Conservation (phyloP, 1,284 basidiomycete genomes). For the Cryptococcus jaspeensis region DNA sequence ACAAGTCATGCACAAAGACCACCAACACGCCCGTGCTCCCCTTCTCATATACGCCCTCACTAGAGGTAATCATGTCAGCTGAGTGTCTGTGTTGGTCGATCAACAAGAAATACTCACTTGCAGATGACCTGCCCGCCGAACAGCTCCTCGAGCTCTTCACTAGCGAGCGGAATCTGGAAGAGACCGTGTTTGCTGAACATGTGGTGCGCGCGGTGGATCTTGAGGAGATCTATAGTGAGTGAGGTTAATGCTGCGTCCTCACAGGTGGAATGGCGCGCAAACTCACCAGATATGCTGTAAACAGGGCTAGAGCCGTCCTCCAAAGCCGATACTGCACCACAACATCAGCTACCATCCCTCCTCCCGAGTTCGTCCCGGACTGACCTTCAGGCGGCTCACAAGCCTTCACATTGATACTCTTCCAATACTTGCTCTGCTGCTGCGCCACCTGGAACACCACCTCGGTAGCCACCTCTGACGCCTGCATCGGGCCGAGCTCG, state of each 20-base stretch:
- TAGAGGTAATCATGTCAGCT: slow-evolving; percentile 4
- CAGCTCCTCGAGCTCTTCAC: slow-evolving; percentile 62
- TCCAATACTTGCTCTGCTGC: slow-evolving; percentile 89
- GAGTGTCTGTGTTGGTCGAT: neutral
- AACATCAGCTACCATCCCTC: neutral
- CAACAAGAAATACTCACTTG: slow-evolving; percentile 60
- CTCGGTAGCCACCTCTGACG: slow-evolving; percentile 75
- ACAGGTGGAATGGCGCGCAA: slow-evolving; percentile 5
- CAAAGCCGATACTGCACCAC: slow-evolving; percentile 8
- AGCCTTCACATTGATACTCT: slow-evolving; percentile 70
- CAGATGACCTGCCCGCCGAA: slow-evolving; percentile 79
- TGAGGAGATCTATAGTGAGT: slow-evolving; percentile 65
- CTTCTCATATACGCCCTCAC: slow-evolving; percentile 55
- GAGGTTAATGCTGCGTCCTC: slow-evolving; percentile 24
- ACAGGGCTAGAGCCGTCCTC: slow-evolving; percentile 18
- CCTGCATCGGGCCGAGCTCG: slow-evolving; percentile 62
- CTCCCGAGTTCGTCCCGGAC: slow-evolving; percentile 2
- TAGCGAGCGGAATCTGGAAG: slow-evolving; percentile 74
- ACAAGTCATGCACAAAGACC: slow-evolving; percentile 90
- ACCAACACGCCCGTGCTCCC: slow-evolving; percentile 60
- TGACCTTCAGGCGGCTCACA: slow-evolving; percentile 66
- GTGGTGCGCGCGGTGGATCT: slow-evolving; percentile 76
- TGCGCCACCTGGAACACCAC: slow-evolving; percentile 82
- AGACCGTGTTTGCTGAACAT: slow-evolving; percentile 70
- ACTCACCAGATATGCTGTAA: slow-evolving; percentile 32